A percentile compares a stretch with the other conserved stretches of the same genome.
phyloP scores from a whole-genome alignment of 176 grass and related monocot species.

The Tillandsia fasciculata region DNA sequence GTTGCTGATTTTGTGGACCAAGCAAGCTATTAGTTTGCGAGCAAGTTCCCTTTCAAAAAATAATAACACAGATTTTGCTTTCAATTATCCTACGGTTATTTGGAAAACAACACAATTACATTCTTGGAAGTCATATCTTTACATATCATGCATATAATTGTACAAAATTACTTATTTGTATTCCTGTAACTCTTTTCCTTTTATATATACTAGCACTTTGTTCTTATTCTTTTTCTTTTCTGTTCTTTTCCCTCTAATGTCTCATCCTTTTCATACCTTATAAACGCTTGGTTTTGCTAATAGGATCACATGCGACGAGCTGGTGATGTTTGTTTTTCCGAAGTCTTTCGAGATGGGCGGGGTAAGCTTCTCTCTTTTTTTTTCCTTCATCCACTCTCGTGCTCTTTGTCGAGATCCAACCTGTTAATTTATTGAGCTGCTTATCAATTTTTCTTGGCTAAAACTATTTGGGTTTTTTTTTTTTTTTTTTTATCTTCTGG shows the following conservation, averaged over 20 bases:
- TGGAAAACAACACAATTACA: too few species aligned
- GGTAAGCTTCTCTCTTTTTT: conserved; percentile 40
- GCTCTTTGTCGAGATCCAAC: not conserved
- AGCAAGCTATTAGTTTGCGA: too few species aligned
- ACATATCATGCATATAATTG: too few species aligned
- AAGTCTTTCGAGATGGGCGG: conserved; percentile 74
- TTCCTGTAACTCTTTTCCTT: not conserved
- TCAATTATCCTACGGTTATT: too few species aligned
- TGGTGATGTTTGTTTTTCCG: conserved; percentile 96
- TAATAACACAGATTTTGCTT: too few species aligned
- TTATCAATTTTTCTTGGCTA: too few species aligned
- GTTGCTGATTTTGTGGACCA: too few species aligned
- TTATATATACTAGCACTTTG: conserved; percentile 1
- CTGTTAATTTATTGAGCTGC: not conserved
- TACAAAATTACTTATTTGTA: not conserved
- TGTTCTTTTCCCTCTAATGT: not conserved
- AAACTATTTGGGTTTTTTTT: not conserved
- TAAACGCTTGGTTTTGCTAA: not conserved
- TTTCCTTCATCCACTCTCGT: not conserved
- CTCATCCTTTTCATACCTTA: not conserved
- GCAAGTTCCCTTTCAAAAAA: too few species aligned
- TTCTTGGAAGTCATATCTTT: too few species aligned
- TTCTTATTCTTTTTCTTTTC: not conserved
- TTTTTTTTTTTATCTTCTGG: too few species aligned
- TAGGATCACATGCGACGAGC: conserved; percentile 98